A percentile compares a stretch with the other conserved stretches of the same genome.
Conservation (phyloP, 352 stramenopile species). For the Globisporangium uncinulatum region DNA sequence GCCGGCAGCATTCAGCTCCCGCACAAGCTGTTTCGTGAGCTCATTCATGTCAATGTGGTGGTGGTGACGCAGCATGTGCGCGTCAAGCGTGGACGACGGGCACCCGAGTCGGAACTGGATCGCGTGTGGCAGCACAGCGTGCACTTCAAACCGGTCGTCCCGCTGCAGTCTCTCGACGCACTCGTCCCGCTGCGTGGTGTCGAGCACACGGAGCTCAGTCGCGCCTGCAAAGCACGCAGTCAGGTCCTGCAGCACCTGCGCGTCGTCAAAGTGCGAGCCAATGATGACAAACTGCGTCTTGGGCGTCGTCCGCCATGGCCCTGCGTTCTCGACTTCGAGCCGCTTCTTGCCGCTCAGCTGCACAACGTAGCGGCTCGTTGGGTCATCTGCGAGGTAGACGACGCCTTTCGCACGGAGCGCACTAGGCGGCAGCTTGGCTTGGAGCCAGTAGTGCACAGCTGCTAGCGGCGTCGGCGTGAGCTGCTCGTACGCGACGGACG, state of each 20-base stretch:
- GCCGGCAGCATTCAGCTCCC: conserved; percentile 54
- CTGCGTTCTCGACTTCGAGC: conserved; percentile 59
- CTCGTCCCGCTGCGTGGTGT: conserved; percentile 3
- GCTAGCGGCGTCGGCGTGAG: conserved; percentile 29
- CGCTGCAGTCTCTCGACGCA: conserved; percentile 26
- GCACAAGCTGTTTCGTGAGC: conserved; percentile 43
- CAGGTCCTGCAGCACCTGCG: conserved; percentile 22
- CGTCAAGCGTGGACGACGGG: conserved; percentile 41
- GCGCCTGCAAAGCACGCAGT: conserved; percentile 15
- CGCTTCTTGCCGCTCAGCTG: conserved; percentile 66
- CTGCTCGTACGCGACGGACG: conserved; percentile 43
- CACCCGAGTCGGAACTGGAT: conserved; percentile 48
- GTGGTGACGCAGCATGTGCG: conserved; percentile 62
- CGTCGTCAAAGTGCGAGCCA: conserved; percentile 34
- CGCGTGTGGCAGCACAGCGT: conserved; percentile 15
- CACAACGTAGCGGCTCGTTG: conserved; percentile 54
- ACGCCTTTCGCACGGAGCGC: conserved; percentile 62
- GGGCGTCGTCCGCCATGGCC: conserved; percentile 44
- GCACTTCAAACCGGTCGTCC: conserved; percentile 47
- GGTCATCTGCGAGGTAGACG: conserved; percentile 54
- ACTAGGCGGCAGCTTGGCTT: conserved; percentile 21
- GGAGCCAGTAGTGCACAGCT: conserved; percentile 49
- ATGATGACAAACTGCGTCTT: conserved; percentile 77
- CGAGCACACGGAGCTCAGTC: too few species aligned
- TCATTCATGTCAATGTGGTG: conserved; percentile 76